These are phyloP conservation scores for Podospora pseudoanserina DNA, from an alignment of 495 filamentous ascomycete species.

Conservation along the genomic window DNA sequence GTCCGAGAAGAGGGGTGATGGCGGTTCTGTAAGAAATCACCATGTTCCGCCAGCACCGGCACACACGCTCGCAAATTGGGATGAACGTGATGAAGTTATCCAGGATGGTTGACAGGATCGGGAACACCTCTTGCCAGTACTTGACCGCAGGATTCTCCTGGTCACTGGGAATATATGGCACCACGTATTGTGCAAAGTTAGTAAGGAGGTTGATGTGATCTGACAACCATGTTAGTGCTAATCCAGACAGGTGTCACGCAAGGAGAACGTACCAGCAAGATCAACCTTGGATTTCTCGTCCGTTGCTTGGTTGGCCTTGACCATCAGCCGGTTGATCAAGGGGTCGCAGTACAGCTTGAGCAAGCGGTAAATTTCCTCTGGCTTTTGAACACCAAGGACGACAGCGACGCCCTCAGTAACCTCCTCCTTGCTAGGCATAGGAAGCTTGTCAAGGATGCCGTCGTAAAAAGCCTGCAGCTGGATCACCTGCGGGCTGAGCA, in stretches of 20 bases:
- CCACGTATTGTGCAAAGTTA: constrained; percentile 76
- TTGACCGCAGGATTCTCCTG: constrained; percentile 87
- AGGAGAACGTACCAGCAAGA: constrained; percentile 65
- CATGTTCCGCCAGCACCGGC: constrained; percentile 93
- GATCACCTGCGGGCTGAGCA: constrained; percentile 71
- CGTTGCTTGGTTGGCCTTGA: constrained; percentile 76
- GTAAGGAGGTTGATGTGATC: constrained; percentile 91
- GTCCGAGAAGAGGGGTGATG: constrained; percentile 77
- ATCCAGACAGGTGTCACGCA: not conserved
- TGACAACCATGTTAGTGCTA: constrained; percentile 28
- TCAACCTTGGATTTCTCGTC: constrained; percentile 75
- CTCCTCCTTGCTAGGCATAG: constrained; percentile 84
- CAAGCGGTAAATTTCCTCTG: constrained; percentile 71
- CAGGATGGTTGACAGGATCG: constrained; percentile 75
- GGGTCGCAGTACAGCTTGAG: constrained; percentile 94
- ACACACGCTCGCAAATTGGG: constrained; percentile 89
- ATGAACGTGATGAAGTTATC: constrained; percentile 78
- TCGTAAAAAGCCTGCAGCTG: constrained; percentile 92
- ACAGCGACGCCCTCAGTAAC: constrained; percentile 90
- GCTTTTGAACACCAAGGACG: constrained; percentile 81
- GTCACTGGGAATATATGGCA: constrained; percentile 67
- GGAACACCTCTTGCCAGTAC: constrained; percentile 92
- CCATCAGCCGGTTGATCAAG: constrained; percentile 79
- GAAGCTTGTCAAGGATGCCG: constrained; percentile 77
- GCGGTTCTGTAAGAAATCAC: constrained; percentile 90